These are phyloP conservation scores for Gloeostereum incarnatum DNA, from an alignment of 768 basidiomycete species.

Conservation along the genomic window DNA sequence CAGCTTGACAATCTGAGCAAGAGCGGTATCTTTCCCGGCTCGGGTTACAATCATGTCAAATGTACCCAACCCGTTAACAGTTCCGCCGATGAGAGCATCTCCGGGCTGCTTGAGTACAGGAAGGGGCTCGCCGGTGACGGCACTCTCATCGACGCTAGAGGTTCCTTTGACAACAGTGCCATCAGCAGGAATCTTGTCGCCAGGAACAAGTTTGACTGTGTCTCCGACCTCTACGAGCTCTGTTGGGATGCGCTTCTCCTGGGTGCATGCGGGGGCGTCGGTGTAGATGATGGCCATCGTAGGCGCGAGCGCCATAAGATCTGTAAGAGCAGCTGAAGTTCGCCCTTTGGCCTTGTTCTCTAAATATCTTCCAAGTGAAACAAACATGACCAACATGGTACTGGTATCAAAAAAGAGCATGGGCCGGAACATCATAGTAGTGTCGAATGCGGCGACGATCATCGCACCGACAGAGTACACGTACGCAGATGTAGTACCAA, in stretches of 20 bases:
- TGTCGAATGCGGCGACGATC: constrained; percentile 53
- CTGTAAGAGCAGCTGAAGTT: constrained; percentile 93
- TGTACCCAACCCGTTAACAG: constrained; percentile 94
- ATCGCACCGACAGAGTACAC: constrained; percentile 76
- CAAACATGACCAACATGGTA: constrained; percentile 97
- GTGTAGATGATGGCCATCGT: constrained; percentile 96
- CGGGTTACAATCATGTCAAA: constrained; percentile 95
- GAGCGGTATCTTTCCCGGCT: constrained; percentile 92
- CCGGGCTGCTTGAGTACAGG: constrained; percentile 81
- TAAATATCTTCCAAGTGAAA: constrained; percentile 89
- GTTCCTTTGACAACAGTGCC: constrained; percentile 83
- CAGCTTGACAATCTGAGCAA: constrained; percentile 92
- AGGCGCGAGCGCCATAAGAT: constrained; percentile 91
- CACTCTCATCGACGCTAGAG: constrained; percentile 91
- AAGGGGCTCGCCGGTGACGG: constrained; percentile 90
- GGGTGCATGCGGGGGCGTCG: constrained; percentile 67
- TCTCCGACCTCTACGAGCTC: constrained; percentile 95
- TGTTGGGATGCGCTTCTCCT: constrained; percentile 87
- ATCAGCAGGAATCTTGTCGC: constrained; percentile 95
- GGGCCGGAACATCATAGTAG: constrained; percentile 63
- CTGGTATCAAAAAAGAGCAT: constrained; percentile 97
- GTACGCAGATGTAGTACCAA: constrained; percentile 93
- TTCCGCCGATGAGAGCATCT: constrained; percentile 89
- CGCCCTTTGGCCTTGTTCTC: constrained; percentile 97
- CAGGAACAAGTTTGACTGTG: constrained; percentile 87